Evolutionary conservation across 2,329 filamentous ascomycete species (phyloP).

Genomic region (Penicillium digitatum): DNA sequence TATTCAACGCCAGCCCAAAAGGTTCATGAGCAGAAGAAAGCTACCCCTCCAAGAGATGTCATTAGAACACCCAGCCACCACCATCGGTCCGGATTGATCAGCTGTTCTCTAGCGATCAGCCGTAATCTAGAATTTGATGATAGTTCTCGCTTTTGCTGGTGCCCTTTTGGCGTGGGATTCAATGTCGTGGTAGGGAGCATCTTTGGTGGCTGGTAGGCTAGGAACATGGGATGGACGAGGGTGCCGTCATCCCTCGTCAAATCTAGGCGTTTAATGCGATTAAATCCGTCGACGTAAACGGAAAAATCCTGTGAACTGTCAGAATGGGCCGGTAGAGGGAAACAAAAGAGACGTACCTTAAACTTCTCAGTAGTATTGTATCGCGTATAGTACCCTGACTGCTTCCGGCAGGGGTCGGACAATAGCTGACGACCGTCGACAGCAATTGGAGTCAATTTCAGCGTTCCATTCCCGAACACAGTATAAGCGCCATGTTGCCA

Average conservation of each 20-base stretch:
- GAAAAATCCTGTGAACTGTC: slow-evolving; percentile 36
- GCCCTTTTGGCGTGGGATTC: slow-evolving; percentile 51
- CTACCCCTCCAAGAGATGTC: slow-evolving; percentile 43
- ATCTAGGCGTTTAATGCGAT: slow-evolving; percentile 60
- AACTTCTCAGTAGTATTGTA: slow-evolving; percentile 64
- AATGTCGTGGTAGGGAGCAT: slow-evolving; percentile 68
- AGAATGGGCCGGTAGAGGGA: not conserved
- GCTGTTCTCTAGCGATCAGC: slow-evolving; percentile 31
- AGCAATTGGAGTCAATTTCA: slow-evolving; percentile 58
- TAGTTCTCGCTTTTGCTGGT: slow-evolving; percentile 26
- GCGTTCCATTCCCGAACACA: slow-evolving; percentile 54
- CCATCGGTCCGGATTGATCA: slow-evolving; percentile 42
- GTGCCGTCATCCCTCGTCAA: slow-evolving; percentile 61
- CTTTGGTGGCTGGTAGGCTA: slow-evolving; percentile 58
- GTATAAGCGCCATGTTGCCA: slow-evolving; percentile 67
- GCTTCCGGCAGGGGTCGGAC: slow-evolving; percentile 60
- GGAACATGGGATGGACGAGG: slow-evolving; percentile 65
- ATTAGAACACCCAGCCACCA: slow-evolving; percentile 50
- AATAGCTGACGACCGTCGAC: slow-evolving; percentile 65
- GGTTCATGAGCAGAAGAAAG: slow-evolving; percentile 33
- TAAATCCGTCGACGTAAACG: slow-evolving; percentile 55
- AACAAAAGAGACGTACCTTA: slow-evolving; percentile 44
- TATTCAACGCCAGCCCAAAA: not conserved
- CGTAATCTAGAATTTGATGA: slow-evolving; percentile 9
- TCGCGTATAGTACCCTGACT: slow-evolving; percentile 57